phyloP scores from a whole-genome alignment of 768 basidiomycete genomes.

The Russula foetens region DNA sequence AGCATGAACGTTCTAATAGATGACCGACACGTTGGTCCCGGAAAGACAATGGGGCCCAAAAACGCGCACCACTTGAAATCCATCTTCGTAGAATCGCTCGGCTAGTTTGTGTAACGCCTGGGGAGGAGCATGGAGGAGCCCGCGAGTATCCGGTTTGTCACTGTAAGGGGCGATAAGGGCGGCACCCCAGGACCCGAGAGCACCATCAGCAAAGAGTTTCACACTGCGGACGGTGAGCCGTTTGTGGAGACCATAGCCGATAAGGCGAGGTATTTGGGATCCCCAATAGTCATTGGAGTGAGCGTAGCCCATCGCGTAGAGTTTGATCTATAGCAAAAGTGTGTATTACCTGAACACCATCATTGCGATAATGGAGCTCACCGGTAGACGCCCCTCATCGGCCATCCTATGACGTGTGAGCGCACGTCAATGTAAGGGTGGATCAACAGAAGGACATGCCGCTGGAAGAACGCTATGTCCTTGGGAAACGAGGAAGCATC shows the following conservation, averaged over 20 bases:
- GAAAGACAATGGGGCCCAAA: background rate
- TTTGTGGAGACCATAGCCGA: constrained; percentile 30
- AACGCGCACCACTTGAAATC: constrained; percentile 72
- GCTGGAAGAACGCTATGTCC: constrained; percentile 55
- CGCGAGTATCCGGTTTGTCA: constrained; percentile 63
- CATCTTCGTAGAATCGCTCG: constrained; percentile 56
- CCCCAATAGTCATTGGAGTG: constrained; percentile 30
- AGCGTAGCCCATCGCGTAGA: constrained; percentile 53
- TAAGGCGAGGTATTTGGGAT: constrained; percentile 25
- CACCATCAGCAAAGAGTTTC: constrained; percentile 79
- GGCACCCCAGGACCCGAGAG: constrained; percentile 88
- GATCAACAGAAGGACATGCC: constrained; percentile 33
- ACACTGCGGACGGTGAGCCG: constrained; percentile 42
- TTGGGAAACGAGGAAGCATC: constrained; percentile 56
- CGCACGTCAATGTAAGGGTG: background rate
- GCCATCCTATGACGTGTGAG: constrained; percentile 45
- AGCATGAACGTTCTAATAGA: constrained; percentile 73
- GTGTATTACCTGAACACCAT: background rate
- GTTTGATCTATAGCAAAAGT: constrained; percentile 39
- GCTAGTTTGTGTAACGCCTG: constrained; percentile 47
- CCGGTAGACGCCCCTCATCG: constrained; percentile 58
- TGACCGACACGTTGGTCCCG: background rate
- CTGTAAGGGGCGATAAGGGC: constrained; percentile 81
- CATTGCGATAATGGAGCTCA: constrained; percentile 28
- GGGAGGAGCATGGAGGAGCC: constrained; percentile 56